A percentile compares a stretch with the other conserved stretches of the same genome.
phyloP scores from a whole-genome alignment of 805 yeast species.

The Ogataea trehaloabstinens region DNA sequence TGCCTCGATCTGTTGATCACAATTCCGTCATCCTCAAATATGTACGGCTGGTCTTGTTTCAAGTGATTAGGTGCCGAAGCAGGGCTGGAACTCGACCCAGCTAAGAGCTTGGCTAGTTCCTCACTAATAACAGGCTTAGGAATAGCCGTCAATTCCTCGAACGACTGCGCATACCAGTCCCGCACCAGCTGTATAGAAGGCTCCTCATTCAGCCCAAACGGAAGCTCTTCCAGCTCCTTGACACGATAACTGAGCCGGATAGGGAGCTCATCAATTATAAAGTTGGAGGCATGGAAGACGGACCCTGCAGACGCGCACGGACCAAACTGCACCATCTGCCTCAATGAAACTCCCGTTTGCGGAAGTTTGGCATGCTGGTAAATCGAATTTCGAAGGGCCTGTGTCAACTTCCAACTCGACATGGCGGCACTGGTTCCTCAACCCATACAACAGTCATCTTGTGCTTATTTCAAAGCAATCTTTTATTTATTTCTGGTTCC shows the following conservation, averaged over 20 bases:
- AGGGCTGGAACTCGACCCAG: constrained; percentile 9
- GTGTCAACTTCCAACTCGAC: constrained; percentile 46
- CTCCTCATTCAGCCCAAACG: constrained; percentile 68
- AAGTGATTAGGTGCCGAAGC: constrained; percentile 10
- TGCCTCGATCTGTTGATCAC: constrained; percentile 24
- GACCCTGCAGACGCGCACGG: constrained; percentile 75
- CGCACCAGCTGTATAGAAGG: constrained; percentile 74
- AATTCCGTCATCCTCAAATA: constrained; percentile 50
- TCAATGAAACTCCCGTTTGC: constrained; percentile 78
- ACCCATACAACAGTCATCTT: constrained; percentile 1
- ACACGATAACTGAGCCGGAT: constrained; percentile 84
- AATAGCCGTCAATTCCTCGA: constrained; percentile 72
- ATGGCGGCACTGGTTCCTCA: constrained; percentile 3
- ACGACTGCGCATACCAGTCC: constrained; percentile 89
- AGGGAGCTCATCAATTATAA: constrained; percentile 83
- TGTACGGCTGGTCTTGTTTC: constrained; percentile 14
- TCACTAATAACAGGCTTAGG: constrained; percentile 53
- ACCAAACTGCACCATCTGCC: constrained; percentile 93
- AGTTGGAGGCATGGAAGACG: constrained; percentile 77
- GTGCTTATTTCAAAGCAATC: background rate
- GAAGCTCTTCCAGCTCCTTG: constrained; percentile 77
- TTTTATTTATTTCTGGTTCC: constrained; percentile 3
- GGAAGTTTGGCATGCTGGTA: constrained; percentile 67
- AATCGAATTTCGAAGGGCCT: constrained; percentile 51
- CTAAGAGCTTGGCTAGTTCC: constrained; percentile 39